A percentile compares a stretch with the other conserved stretches of the same genome.
phyloP scores from a whole-genome alignment of 2,329 filamentous ascomycete species.

The Fusarium caatingaense region DNA sequence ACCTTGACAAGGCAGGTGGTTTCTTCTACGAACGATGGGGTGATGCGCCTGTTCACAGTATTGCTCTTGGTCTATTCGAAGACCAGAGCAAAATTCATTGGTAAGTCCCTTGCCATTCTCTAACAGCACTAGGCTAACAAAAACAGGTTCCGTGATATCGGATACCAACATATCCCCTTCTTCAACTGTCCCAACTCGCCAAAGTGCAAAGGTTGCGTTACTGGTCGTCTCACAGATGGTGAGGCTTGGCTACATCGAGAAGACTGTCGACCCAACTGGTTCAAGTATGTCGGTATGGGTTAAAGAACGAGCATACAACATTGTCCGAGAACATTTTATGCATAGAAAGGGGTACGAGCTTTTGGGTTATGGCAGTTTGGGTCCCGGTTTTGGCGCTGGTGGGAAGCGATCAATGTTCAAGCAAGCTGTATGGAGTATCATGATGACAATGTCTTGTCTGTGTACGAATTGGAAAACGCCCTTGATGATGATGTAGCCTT shows the following conservation, averaged over 20 bases:
- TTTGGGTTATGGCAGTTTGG: constrained; percentile 20
- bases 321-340: constrained; percentile 17
- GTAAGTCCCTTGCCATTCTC: constrained; percentile 62
- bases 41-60: constrained; percentile 95
- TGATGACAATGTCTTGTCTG: constrained; percentile 19
- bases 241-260: constrained; percentile 87
- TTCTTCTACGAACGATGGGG: constrained; percentile 99
- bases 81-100: constrained; percentile 93
- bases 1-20: constrained; percentile 94
- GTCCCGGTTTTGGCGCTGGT: constrained; percentile 37
- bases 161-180: constrained; percentile 97
- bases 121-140: background rate
- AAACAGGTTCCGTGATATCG: constrained; percentile 95
- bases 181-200: constrained; percentile 98
- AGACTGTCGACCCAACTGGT: constrained; percentile 96
- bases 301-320: constrained; percentile 54
- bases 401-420: constrained; percentile 20
- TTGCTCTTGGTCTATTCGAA: constrained; percentile 91
- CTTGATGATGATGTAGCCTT: constrained; percentile 27
- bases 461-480: constrained; percentile 28
- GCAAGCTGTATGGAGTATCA: constrained; percentile 20
- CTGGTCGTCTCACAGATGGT: constrained; percentile 89
- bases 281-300: constrained; percentile 90
- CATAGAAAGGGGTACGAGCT: constrained; percentile 20
- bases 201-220: constrained; percentile 89